phyloP scores from a whole-genome alignment of 805 yeast species.

The Metschnikowia reukaufii region DNA sequence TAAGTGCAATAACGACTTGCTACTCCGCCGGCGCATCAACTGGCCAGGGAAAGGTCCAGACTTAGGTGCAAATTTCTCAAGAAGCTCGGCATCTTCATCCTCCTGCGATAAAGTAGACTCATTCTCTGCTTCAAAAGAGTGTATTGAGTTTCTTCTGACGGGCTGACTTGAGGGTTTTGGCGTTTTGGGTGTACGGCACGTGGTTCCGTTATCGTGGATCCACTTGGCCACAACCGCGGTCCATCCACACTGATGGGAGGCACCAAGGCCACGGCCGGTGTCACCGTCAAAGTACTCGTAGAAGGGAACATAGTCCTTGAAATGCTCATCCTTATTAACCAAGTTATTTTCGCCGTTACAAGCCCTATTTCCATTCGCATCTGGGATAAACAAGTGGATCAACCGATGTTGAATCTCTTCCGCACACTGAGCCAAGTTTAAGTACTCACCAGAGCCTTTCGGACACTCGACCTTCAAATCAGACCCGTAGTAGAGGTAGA shows the following conservation, averaged over 20 bases:
- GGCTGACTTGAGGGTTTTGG: constrained; percentile 20
- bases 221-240: constrained; percentile 89
- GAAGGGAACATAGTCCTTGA: constrained; percentile 74
- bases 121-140: constrained; percentile 21
- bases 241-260: constrained; percentile 96
- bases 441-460: constrained; percentile 69
- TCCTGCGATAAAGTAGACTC: constrained; percentile 21
- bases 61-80: constrained; percentile 45
- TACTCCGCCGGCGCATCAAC: constrained; percentile 65
- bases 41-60: constrained; percentile 52
- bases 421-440: constrained; percentile 86
- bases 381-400: constrained; percentile 71
- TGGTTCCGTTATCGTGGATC: constrained; percentile 84
- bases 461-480: constrained; percentile 86
- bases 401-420: constrained; percentile 86
- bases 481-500: constrained; percentile 85
- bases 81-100: constrained; percentile 29
- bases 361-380: constrained; percentile 67
- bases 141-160: constrained; percentile 30
- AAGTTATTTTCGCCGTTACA: constrained; percentile 67
- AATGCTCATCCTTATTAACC: constrained; percentile 61
- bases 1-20: constrained; percentile 68
- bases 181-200: constrained; percentile 52
- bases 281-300: constrained; percentile 93
- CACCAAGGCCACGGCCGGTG: constrained; percentile 90